Conservation (phyloP, 139 green algal genomes). For the Tetraselmis chui region DNA sequence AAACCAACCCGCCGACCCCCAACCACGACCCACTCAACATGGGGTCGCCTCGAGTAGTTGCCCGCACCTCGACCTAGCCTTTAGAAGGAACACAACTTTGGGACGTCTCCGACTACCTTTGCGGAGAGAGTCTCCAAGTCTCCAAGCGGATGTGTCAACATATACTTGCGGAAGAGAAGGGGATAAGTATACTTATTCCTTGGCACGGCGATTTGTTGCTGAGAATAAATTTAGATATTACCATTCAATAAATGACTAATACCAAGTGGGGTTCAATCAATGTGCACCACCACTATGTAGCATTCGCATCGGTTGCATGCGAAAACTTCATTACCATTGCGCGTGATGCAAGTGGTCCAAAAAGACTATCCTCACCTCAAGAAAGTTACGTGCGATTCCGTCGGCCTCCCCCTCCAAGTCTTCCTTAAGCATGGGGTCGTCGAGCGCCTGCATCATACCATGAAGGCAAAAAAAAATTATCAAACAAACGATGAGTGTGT, state of each 20-base stretch:
- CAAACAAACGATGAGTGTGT: too few species aligned
- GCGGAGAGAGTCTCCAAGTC: too few species aligned
- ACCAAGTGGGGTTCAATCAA: background rate
- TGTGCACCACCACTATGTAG: background rate
- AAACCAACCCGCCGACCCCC: too few species aligned
- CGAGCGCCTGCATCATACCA: background rate
- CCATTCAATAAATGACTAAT: too few species aligned
- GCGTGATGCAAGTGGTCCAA: background rate
- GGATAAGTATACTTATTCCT: background rate
- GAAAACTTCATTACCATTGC: background rate
- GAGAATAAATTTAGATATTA: background rate
- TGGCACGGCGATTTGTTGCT: background rate
- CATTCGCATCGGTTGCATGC: background rate
- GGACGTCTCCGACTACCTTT: too few species aligned
- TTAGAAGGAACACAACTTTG: too few species aligned
- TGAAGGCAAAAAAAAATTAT: background rate
- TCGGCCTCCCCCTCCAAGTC: background rate
- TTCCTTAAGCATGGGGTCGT: background rate
- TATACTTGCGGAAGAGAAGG: too few species aligned
- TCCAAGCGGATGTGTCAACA: too few species aligned
- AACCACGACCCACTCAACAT: too few species aligned
- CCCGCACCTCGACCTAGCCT: too few species aligned
- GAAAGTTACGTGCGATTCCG: background rate
- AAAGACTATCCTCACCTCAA: too few species aligned
- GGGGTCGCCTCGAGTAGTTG: too few species aligned